Conservation (phyloP, 148 eudicot genomes). For the Diospyros kaki region DNA sequence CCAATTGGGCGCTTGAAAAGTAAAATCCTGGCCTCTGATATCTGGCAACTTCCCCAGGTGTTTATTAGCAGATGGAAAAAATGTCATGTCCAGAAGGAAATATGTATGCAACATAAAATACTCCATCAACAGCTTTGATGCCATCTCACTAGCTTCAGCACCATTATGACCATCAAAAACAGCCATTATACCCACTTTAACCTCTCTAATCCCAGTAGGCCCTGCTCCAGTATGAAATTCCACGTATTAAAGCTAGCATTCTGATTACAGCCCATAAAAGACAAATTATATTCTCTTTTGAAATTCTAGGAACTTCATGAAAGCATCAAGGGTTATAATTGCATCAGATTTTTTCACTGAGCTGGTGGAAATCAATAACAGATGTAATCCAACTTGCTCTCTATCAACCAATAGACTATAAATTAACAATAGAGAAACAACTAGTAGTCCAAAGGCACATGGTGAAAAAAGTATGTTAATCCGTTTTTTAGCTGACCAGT, state of each 20-base stretch:
- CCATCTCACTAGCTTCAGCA: constrained; percentile 95
- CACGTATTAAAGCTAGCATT: neutral
- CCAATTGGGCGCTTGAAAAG: constrained; percentile 32
- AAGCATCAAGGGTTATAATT: neutral
- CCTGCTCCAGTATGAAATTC: constrained; percentile 41
- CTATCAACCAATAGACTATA: neutral
- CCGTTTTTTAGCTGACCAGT: neutral
- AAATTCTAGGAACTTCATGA: no score
- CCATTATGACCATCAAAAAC: constrained; percentile 99
- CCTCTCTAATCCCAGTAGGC: constrained; percentile 59
- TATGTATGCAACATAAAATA: constrained; percentile 80
- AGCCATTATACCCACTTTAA: constrained; percentile 65
- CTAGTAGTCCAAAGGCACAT: neutral
- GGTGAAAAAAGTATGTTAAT: neutral
- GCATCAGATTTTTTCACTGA: neutral
- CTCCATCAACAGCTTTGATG: constrained; percentile 80
- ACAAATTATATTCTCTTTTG: neutral
- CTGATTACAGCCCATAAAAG: neutral
- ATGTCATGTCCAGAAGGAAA: constrained; percentile 80
- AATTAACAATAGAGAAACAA: neutral
- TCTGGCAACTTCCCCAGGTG: constrained; percentile 40
- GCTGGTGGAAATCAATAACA: neutral
- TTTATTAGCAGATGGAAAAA: constrained; percentile 51
- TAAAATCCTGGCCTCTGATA: constrained; percentile 31
- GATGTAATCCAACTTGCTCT: neutral